Conservation (phyloP, 179 eudicot species). For the Sideroxylon spinosum region DNA sequence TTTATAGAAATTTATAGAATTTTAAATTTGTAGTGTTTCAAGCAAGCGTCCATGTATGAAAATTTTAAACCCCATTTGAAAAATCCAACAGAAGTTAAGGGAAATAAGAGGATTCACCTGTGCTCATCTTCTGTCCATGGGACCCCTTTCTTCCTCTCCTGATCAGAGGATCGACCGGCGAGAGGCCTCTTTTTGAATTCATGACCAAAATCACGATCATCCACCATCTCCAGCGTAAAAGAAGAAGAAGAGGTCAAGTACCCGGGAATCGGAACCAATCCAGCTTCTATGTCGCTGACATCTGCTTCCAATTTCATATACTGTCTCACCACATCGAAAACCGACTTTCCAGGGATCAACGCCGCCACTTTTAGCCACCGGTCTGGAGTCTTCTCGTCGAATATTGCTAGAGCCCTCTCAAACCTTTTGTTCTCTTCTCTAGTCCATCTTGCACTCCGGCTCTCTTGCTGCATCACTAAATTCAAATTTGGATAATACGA, state of each 20-base stretch:
- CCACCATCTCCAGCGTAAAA: conserved; percentile 58
- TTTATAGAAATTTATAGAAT: too few relatives aligned
- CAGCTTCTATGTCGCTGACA: conserved; percentile 81
- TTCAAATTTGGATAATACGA: conserved; percentile 29
- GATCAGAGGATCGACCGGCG: conserved; percentile 45
- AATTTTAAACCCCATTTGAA: not conserved
- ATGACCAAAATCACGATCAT: conserved; percentile 30
- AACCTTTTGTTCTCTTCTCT: conserved; percentile 84
- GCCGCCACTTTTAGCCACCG: conserved; percentile 71
- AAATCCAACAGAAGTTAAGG: not conserved
- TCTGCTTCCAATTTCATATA: conserved; percentile 64
- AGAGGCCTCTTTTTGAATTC: conserved; percentile 42
- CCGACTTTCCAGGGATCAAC: conserved; percentile 79
- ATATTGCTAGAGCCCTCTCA: conserved; percentile 74
- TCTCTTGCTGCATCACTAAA: conserved; percentile 38
- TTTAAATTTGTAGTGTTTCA: too few relatives aligned
- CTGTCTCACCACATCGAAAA: conserved; percentile 56
- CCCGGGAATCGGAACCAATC: conserved; percentile 72
- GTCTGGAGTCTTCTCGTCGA: conserved; percentile 62
- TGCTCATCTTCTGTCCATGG: conserved; percentile 98
- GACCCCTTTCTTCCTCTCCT: conserved; percentile 83
- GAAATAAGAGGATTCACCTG: conserved; percentile 38
- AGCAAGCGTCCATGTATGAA: too few relatives aligned
- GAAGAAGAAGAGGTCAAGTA: conserved; percentile 38
- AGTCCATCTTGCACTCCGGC: conserved; percentile 52